Evolutionary conservation across 2,329 filamentous ascomycete species (phyloP).

Genomic region (Claviceps sp.): DNA sequence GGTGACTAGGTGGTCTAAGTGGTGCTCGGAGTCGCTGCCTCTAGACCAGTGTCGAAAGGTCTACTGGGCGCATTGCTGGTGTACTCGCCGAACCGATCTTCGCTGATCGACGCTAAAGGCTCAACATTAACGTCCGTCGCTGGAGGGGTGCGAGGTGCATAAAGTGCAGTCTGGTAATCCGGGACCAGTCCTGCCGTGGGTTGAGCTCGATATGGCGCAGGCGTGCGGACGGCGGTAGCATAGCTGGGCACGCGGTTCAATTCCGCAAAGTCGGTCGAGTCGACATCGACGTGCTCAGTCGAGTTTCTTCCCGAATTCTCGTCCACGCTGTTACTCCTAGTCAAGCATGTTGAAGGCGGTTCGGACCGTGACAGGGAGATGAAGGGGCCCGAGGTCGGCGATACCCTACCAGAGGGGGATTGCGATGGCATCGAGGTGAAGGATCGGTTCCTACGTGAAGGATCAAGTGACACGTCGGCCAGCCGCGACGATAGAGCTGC

Average conservation of each 20-base stretch:
- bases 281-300: constrained; percentile 41
- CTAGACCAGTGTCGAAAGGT: not conserved
- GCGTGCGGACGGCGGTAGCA: constrained; percentile 55
- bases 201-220: constrained; percentile 39
- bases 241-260: constrained; percentile 68
- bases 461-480: constrained; percentile 51
- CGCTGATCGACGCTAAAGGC: constrained; percentile 19
- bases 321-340: constrained; percentile 40
- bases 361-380: constrained; percentile 26
- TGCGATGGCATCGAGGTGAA: constrained; percentile 30
- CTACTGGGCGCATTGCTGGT: not conserved
- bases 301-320: constrained; percentile 38
- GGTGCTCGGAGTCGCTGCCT: not conserved
- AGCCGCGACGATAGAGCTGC: constrained; percentile 49
- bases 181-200: constrained; percentile 41
- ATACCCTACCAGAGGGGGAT: constrained; percentile 29
- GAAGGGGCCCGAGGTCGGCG: constrained; percentile 26
- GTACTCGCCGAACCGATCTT: constrained; percentile 15
- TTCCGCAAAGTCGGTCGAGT: constrained; percentile 47
- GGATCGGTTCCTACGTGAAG: constrained; percentile 30
- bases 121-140: constrained; percentile 18
- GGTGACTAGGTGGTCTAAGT: not conserved
- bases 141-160: constrained; percentile 35
- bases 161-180: constrained; percentile 51
- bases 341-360: constrained; percentile 32